A percentile compares a stretch with the other conserved stretches of the same genome.
Conservation (phyloP, 2,329 filamentous ascomycete species). For the Aspergillus amoenus region DNA sequence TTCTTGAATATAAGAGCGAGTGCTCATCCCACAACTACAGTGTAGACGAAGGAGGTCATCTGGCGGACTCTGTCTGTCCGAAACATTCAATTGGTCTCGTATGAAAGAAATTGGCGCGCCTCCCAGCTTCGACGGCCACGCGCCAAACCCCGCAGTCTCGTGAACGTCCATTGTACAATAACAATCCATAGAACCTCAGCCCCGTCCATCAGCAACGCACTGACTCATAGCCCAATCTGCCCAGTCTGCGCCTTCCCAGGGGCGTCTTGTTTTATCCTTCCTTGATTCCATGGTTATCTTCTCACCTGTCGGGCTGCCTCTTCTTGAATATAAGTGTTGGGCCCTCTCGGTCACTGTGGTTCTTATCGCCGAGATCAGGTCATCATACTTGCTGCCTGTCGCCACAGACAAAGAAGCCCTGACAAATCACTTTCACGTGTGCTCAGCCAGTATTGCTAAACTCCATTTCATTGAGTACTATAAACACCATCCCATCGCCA, state of each 20-base stretch:
- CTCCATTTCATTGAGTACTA: slow-evolving; percentile 23
- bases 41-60: slow-evolving; percentile 9
- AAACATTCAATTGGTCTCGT: slow-evolving; percentile 9
- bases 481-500: slow-evolving; percentile 17
- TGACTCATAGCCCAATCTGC: slow-evolving; percentile 23
- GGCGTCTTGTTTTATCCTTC: slow-evolving; percentile 1
- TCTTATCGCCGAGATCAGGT: slow-evolving; percentile 23
- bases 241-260: slow-evolving; percentile 6
- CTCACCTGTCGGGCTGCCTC: neutral
- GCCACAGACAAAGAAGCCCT: slow-evolving; percentile 27
- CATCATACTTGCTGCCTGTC: slow-evolving; percentile 19
- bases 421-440: slow-evolving; percentile 29
- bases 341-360: slow-evolving; percentile 14
- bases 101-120: neutral
- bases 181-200: slow-evolving; percentile 17
- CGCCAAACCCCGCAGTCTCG: slow-evolving; percentile 26
- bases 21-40: neutral
- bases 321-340: slow-evolving; percentile 2
- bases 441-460: slow-evolving; percentile 18
- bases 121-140: slow-evolving; percentile 18
- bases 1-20: neutral
- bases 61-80: neutral
- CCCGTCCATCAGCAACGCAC: slow-evolving; percentile 20
- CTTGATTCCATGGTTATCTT: slow-evolving; percentile 2
- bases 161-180: slow-evolving; percentile 17